Evolutionary conservation across 495 filamentous ascomycete species (phyloP).

Genomic region (Chaetomidium leptoderma): DNA sequence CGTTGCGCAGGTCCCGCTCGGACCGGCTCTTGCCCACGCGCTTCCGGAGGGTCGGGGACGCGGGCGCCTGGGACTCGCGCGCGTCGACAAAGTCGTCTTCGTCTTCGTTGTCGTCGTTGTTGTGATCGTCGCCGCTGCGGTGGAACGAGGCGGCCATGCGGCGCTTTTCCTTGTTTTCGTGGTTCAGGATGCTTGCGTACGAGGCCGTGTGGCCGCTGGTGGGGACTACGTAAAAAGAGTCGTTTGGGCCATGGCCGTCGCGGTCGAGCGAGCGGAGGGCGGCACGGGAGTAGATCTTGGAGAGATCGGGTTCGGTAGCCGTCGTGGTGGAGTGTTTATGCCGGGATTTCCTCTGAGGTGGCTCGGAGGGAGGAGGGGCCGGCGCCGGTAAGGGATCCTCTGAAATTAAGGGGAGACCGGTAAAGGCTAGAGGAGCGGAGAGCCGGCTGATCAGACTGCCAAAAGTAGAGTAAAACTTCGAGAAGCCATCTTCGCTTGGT

Average conservation of each 20-base stretch:
- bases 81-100: constrained; percentile 86
- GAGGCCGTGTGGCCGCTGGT: constrained; percentile 81
- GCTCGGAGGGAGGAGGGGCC: constrained; percentile 19
- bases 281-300: constrained; percentile 70
- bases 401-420: constrained; percentile 71
- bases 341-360: constrained; percentile 40
- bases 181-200: constrained; percentile 80
- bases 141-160: constrained; percentile 40
- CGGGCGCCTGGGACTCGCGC: constrained; percentile 55
- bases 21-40: constrained; percentile 29
- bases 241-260: constrained; percentile 52
- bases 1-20: constrained; percentile 46
- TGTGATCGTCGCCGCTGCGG: constrained; percentile 34
- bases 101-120: constrained; percentile 40
- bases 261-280: constrained; percentile 63
- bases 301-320: constrained; percentile 64
- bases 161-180: constrained; percentile 63
- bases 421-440: constrained; percentile 85
- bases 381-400: constrained; percentile 44
- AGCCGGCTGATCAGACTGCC: constrained; percentile 75
- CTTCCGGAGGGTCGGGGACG: constrained; percentile 22
- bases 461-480: constrained; percentile 84
- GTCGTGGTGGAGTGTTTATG: constrained; percentile 36
- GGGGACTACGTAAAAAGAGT: constrained; percentile 94
- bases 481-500: constrained; percentile 71